phyloP scores from a whole-genome alignment of 805 yeast genomes.

The Yueomyces sinensis region DNA sequence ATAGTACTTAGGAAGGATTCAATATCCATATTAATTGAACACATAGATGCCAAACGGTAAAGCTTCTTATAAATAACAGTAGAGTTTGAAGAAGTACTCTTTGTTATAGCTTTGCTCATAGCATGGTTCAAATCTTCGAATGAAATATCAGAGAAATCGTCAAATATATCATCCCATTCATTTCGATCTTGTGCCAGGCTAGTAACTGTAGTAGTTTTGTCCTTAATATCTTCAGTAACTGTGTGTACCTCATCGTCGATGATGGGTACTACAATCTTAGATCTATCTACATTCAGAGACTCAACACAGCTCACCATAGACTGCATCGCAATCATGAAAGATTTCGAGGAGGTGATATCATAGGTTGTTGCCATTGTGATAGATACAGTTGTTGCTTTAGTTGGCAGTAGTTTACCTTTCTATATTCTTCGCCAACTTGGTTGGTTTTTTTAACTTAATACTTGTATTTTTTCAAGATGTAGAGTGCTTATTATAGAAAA shows the following conservation, averaged over 20 bases:
- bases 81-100: constrained; percentile 2
- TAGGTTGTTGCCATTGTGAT: constrained; percentile 34
- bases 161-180: constrained; percentile 27
- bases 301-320: constrained; percentile 43
- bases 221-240: constrained; percentile 20
- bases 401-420: too few species aligned
- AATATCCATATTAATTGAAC: constrained; percentile 19
- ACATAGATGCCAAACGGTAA: constrained; percentile 5
- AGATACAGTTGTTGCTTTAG: too few species aligned
- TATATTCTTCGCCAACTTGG: too few species aligned
- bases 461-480: too few species aligned
- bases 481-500: too few species aligned
- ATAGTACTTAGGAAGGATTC: constrained; percentile 23
- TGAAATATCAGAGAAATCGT: constrained; percentile 22
- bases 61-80: constrained; percentile 10
- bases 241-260: constrained; percentile 21
- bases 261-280: constrained; percentile 7
- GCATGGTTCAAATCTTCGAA: constrained; percentile 8
- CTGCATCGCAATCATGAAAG: constrained; percentile 70
- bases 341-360: constrained; percentile 51
- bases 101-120: constrained; percentile 2
- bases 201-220: constrained; percentile 18
- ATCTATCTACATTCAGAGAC: constrained; percentile 14
- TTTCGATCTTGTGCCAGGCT: constrained; percentile 28
- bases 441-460: too few species aligned